Base-by-base conservation (phyloP, 2,329 filamentous ascomycete genomes). In the Stylonectria norvegica region DNA sequence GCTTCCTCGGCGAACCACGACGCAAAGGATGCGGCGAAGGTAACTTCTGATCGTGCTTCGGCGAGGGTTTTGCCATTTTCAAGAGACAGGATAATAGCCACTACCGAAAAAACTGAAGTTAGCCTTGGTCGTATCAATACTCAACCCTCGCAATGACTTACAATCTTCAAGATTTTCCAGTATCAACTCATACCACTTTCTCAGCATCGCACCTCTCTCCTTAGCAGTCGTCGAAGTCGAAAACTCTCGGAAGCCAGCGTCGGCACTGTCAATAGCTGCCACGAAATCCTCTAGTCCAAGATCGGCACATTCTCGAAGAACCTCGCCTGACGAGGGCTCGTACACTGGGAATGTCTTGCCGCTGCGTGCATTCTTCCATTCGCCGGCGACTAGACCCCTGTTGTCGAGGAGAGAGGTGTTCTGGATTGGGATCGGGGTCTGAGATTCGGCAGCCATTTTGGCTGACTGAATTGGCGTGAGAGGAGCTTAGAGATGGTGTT, bases 11-110 rank as follows among this genome's bases (percentile, higher is more conserved):
- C 63, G 47, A 78, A 78, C 73, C 73, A 78, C 62, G 71, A 73
- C 4, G 68, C 66, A 54, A 78, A 76, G 2, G 67, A 62, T 0
- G 65, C 54, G 3, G 71, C 70, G 50, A 78, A 77, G 53, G 74
- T 71, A 31, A 78, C 57, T 50, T 78, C 75, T 10, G 66, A 72
- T 11, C 64, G 58, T 0, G 75, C 67, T 51, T 79, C 75, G 30
- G 66, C 58, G 2, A 76, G 58, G 4, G 75, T 73, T 53, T 78
- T 78, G 11, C 75, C 75, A 0, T 73, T 77, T 55, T 79, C 72
- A 45, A 61, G 54, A 6, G 59, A 57, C 10, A 67, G 43, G 20
- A 67, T 51, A 14, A 42, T 52, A 2, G 63, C 63, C 7, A 66
- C 22, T 25, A 25, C 7, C 7, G 7, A 7, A 25, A 7, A 25